These are phyloP conservation scores for Lipomyces sp. DNA, from an alignment of 805 yeast genomes.

Conservation along the genomic window DNA sequence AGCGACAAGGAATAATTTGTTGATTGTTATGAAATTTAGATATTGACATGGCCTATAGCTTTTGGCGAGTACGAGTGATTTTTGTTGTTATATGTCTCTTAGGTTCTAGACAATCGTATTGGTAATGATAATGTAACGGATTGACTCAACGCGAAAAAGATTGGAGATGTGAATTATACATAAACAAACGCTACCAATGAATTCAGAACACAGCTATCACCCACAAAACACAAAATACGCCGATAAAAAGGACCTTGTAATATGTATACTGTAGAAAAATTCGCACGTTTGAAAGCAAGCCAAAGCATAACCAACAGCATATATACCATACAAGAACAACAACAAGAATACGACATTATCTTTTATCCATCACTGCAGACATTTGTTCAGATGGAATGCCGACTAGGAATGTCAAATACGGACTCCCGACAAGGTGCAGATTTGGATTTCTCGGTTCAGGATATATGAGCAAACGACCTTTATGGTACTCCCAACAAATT, in stretches of 20 bases:
- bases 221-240: constrained; percentile 1
- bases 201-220: not conserved
- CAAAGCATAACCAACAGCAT: not conserved
- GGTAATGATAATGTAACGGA: not conserved
- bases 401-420: not conserved
- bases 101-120: not conserved
- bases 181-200: constrained; percentile 4
- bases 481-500: not conserved
- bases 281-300: not conserved
- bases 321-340: not conserved
- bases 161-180: constrained; percentile 1
- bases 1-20: not conserved
- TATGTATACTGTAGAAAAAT: not conserved
- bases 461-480: not conserved
- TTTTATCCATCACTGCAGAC: constrained; percentile 3
- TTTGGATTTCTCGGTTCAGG: not conserved
- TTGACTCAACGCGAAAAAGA: not conserved
- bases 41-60: not conserved
- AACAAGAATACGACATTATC: not conserved
- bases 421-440: not conserved
- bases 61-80: not conserved
- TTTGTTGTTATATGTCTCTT: not conserved
- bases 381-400: not conserved
- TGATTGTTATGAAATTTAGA: not conserved
- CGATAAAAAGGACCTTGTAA: not conserved